Conservation (phyloP, 768 basidiomycete species). For the Lentinula edodes region DNA sequence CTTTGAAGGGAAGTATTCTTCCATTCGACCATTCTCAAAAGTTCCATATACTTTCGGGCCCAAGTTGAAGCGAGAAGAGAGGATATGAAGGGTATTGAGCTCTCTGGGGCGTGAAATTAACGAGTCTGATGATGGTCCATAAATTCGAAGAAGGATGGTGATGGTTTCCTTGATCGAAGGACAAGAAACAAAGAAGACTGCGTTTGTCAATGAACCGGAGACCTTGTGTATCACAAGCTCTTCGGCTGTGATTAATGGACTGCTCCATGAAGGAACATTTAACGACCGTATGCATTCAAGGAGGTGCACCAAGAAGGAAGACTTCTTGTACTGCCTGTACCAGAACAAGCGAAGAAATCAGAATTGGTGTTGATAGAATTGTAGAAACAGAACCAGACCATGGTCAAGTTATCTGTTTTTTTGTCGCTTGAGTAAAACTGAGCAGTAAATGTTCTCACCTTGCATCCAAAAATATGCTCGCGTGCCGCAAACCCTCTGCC, state of each 20-base stretch:
- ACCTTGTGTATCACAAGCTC: constrained; percentile 68
- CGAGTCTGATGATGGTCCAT: constrained; percentile 78
- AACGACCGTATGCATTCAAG: constrained; percentile 52
- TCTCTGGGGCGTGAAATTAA: constrained; percentile 88
- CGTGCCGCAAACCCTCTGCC: constrained; percentile 59
- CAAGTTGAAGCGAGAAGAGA: constrained; percentile 83
- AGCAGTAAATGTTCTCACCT: constrained; percentile 50
- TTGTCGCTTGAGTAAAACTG: constrained; percentile 24
- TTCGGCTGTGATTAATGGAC: constrained; percentile 36
- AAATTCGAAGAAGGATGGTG: constrained; percentile 86
- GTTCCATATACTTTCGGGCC: constrained; percentile 93
- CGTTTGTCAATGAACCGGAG: constrained; percentile 91
- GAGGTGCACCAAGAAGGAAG: constrained; percentile 47
- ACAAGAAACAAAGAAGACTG: constrained; percentile 93
- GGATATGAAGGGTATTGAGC: constrained; percentile 80
- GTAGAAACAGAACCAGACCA: constrained; percentile 28
- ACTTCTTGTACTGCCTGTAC: constrained; percentile 59
- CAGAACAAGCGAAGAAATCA: constrained; percentile 15
- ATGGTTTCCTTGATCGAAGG: constrained; percentile 38
- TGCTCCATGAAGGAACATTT: constrained; percentile 55
- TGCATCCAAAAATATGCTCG: constrained; percentile 50
- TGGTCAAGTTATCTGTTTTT: constrained; percentile 27
- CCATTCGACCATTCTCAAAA: constrained; percentile 91
- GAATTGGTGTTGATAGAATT: constrained; percentile 11
- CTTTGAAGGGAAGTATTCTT: constrained; percentile 90